These are phyloP conservation scores for Lipomyces yarrowii DNA, from an alignment of 1,139 yeast genomes.

Conservation along the genomic window DNA sequence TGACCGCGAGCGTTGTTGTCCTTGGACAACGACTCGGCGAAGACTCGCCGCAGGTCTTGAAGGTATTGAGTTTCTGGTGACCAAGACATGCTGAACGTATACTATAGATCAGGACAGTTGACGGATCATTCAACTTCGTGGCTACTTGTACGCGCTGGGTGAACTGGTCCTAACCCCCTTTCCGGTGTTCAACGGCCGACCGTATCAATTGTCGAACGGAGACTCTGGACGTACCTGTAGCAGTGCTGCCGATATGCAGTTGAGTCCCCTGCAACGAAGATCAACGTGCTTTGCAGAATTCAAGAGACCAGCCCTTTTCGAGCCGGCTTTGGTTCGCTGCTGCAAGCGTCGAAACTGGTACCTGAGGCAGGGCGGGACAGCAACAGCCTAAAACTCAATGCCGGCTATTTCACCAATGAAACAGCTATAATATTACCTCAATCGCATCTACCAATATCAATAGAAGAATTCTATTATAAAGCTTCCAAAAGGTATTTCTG, in stretches of 20 bases:
- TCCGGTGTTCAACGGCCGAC: neutral
- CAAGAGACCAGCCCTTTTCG: neutral
- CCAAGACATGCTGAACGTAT: conserved; percentile 46
- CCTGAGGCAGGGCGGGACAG: neutral
- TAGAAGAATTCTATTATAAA: neutral
- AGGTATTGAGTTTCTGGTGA: conserved; percentile 59
- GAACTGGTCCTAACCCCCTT: neutral
- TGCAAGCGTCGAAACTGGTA: neutral
- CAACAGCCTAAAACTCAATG: neutral
- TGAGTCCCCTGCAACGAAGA: neutral
- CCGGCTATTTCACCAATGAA: neutral
- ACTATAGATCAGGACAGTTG: neutral
- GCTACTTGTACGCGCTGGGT: neutral
- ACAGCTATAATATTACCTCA: neutral
- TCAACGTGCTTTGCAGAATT: neutral
- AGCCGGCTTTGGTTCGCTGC: neutral
- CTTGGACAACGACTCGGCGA: conserved; percentile 66
- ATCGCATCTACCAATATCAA: neutral
- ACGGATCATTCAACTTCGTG: neutral
- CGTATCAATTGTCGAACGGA: neutral
- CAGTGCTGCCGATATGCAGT: neutral
- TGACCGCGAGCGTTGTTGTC: conserved; percentile 53
- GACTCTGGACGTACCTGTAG: neutral
- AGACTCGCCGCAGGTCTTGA: conserved; percentile 59
- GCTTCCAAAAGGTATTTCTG: neutral